These are phyloP conservation scores for Penicillium frequentans DNA, from an alignment of 2,329 filamentous ascomycete species.

Conservation along the genomic window DNA sequence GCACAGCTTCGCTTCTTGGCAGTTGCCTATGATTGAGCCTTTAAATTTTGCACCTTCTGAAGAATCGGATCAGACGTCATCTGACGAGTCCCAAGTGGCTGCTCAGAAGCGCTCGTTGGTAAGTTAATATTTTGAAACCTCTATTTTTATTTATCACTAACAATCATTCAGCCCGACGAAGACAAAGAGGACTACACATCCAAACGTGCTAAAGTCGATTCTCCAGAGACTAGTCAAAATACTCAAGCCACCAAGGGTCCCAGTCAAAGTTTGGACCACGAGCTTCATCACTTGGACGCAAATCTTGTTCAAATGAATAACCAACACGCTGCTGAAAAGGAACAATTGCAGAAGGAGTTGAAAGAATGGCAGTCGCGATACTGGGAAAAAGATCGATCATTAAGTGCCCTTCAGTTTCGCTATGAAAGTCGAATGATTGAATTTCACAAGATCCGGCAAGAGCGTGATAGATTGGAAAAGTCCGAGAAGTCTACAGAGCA, in stretches of 20 bases:
- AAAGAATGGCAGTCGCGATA: constrained; percentile 27
- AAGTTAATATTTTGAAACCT: constrained; percentile 10
- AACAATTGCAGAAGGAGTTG: constrained; percentile 30
- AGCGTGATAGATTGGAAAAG: constrained; percentile 35
- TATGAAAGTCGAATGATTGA: constrained; percentile 44
- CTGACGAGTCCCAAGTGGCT: constrained; percentile 15
- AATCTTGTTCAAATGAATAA: constrained; percentile 32
- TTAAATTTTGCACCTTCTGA: constrained; percentile 34
- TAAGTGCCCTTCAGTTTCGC: constrained; percentile 43
- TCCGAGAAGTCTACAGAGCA: constrained; percentile 30
- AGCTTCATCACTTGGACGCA: constrained; percentile 29
- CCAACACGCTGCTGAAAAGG: constrained; percentile 32
- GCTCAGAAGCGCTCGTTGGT: constrained; percentile 35
- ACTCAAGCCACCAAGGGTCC: constrained; percentile 34
- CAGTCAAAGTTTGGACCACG: constrained; percentile 32
- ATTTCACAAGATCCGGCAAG: constrained; percentile 37
- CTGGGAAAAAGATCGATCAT: constrained; percentile 32
- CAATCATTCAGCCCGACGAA: constrained; percentile 29
- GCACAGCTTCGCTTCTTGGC: constrained; percentile 40
- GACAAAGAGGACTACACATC: constrained; percentile 27
- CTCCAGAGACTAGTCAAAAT: constrained; percentile 34
- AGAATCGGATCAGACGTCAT: constrained; percentile 23
- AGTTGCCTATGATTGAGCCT: constrained; percentile 38
- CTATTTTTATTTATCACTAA: constrained; percentile 11
- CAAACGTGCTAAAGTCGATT: constrained; percentile 41